Evolutionary conservation across 2,329 filamentous ascomycete genomes (phyloP).

Genomic region (Penicillium rolfsii): DNA sequence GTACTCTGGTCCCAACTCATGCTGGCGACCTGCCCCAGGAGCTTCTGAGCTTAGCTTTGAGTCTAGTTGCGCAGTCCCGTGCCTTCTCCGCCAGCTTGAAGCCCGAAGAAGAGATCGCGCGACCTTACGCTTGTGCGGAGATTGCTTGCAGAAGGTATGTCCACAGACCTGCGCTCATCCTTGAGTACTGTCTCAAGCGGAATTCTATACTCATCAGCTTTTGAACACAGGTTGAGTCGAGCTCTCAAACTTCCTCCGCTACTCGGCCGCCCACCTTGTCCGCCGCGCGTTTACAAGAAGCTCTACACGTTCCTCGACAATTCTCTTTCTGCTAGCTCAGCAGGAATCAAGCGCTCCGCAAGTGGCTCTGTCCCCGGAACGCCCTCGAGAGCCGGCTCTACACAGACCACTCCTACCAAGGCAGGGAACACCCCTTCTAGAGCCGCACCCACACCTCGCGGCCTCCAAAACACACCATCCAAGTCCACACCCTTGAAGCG

Average conservation of each 20-base stretch:
- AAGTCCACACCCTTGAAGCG: slow-evolving; percentile 49
- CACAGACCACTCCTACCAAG: slow-evolving; percentile 46
- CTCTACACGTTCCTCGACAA: slow-evolving; percentile 79
- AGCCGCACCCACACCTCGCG: slow-evolving; percentile 33
- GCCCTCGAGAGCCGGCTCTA: slow-evolving; percentile 33
- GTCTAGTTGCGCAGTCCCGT: slow-evolving; percentile 78
- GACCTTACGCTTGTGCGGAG: slow-evolving; percentile 81
- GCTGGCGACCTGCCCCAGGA: slow-evolving; percentile 67
- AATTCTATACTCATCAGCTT: neutral
- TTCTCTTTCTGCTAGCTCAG: slow-evolving; percentile 56
- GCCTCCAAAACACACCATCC: slow-evolving; percentile 46
- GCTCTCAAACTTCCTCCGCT: slow-evolving; percentile 75
- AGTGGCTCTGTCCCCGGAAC: slow-evolving; percentile 38
- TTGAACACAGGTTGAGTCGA: slow-evolving; percentile 69
- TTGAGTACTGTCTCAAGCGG: no score
- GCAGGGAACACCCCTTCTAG: slow-evolving; percentile 36
- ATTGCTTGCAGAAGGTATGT: slow-evolving; percentile 81
- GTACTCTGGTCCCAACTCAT: slow-evolving; percentile 74
- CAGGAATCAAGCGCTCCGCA: slow-evolving; percentile 42
- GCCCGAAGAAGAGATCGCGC: slow-evolving; percentile 83
- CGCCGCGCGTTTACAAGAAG: slow-evolving; percentile 79
- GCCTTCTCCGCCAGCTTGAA: slow-evolving; percentile 76
- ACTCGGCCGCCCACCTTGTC: slow-evolving; percentile 74
- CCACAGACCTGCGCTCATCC: no score
- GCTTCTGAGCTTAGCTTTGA: slow-evolving; percentile 72